Evolutionary conservation across 441 rosid species (phyloP).

Genomic region (Adansonia madagascariensis): DNA sequence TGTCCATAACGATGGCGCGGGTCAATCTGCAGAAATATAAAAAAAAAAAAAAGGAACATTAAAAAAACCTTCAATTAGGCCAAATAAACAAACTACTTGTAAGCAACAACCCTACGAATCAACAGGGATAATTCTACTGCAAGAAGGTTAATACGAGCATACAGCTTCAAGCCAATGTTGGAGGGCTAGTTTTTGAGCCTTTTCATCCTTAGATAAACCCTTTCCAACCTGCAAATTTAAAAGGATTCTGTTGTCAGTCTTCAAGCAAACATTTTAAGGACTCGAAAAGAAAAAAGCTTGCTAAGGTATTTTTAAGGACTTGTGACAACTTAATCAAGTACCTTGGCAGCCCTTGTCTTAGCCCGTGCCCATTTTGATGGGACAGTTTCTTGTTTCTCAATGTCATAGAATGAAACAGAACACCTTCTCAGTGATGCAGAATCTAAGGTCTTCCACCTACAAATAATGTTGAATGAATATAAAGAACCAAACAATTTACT

Average conservation of each 20-base stretch:
- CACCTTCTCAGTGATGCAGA: slow-evolving; percentile 61
- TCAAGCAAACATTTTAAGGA: neutral
- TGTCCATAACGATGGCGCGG: slow-evolving; percentile 74
- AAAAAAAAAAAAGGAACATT: neutral
- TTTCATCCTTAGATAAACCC: slow-evolving; percentile 62
- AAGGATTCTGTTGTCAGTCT: neutral
- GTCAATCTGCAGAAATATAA: slow-evolving; percentile 48
- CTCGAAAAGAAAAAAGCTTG: neutral
- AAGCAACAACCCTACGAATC: neutral
- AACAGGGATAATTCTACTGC: neutral
- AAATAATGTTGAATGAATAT: neutral
- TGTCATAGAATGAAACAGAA: slow-evolving; percentile 62
- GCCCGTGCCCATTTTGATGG: slow-evolving; percentile 73
- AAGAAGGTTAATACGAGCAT: slow-evolving; percentile 28
- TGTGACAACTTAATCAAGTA: slow-evolving; percentile 22
- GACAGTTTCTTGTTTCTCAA: slow-evolving; percentile 70
- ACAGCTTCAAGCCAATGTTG: slow-evolving; percentile 85
- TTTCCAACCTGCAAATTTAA: slow-evolving; percentile 56
- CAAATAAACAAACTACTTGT: neutral
- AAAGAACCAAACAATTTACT: neutral
- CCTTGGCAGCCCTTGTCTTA: slow-evolving; percentile 76
- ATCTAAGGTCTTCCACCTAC: slow-evolving; percentile 84
- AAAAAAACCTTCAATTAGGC: neutral
- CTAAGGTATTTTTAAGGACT: neutral
- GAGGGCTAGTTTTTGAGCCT: slow-evolving; percentile 66